Conservation (phyloP, 2,329 filamentous ascomycete genomes). For the Aspergillus alliaceus region DNA sequence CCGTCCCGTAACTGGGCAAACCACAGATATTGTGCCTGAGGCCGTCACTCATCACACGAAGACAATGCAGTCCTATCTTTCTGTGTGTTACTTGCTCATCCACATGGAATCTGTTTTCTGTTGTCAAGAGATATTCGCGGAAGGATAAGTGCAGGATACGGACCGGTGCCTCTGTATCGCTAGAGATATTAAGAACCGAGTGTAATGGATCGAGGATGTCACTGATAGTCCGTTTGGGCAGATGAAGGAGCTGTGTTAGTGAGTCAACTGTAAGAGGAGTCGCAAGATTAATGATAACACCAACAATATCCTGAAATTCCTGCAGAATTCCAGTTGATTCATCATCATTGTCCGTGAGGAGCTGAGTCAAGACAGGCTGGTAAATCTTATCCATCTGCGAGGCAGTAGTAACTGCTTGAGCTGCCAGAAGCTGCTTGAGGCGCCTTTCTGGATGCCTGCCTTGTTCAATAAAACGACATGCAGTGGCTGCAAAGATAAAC, state of each 20-base stretch:
- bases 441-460: conserved; percentile 10
- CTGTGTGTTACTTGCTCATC: conserved; percentile 29
- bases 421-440: conserved; percentile 11
- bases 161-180: conserved; percentile 6
- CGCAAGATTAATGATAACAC: conserved; percentile 23
- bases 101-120: conserved; percentile 26
- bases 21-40: conserved; percentile 17
- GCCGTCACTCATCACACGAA: conserved; percentile 14
- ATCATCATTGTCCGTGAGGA: conserved; percentile 6
- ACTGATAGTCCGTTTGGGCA: conserved; percentile 9
- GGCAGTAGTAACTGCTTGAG: background rate
- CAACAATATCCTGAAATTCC: conserved; percentile 23
- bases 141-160: conserved; percentile 18
- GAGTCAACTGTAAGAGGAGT: conserved; percentile 20
- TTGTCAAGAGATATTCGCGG: background rate
- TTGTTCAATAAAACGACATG: conserved; percentile 25
- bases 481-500: conserved; percentile 29
- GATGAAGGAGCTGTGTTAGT: conserved; percentile 11
- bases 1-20: conserved; percentile 6
- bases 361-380: conserved; percentile 19
- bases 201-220: conserved; percentile 13
- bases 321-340: conserved; percentile 10
- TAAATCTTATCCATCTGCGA: conserved; percentile 26
- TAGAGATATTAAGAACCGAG: conserved; percentile 19
- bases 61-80: conserved; percentile 25